phyloP scores from a whole-genome alignment of 2,329 filamentous ascomycete species.

The Calcarisporium arbuscula region DNA sequence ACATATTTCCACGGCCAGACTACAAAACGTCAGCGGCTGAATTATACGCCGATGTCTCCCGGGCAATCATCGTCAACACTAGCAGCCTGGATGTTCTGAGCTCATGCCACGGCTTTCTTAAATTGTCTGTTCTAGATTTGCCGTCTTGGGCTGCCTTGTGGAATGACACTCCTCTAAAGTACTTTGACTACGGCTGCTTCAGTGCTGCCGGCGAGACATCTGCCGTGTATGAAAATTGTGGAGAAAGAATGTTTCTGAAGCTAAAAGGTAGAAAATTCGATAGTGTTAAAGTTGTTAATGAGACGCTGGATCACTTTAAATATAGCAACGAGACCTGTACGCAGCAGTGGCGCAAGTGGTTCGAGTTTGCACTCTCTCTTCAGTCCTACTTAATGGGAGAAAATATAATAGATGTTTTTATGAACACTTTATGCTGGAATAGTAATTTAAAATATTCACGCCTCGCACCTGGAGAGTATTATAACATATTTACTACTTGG shows the following conservation, averaged over 20 bases:
- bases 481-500: too few species aligned
- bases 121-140: background rate
- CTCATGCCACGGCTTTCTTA: conserved; percentile 4
- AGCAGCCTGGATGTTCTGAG: conserved; percentile 2
- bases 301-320: background rate
- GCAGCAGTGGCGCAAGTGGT: conserved; percentile 5
- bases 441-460: too few species aligned
- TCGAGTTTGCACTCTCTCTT: background rate
- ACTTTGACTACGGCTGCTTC: background rate
- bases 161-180: conserved; percentile 4
- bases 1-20: conserved; percentile 4
- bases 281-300: background rate
- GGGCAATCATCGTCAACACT: conserved; percentile 3
- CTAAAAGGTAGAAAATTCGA: conserved; percentile 4
- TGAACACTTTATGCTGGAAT: too few species aligned
- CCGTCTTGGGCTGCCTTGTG: conserved; percentile 1
- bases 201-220: background rate
- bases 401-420: too few species aligned
- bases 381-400: conserved; percentile 1
- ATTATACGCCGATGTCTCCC: conserved; percentile 4
- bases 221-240: conserved; percentile 1
- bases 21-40: conserved; percentile 2
- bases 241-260: background rate
- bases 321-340: conserved; percentile 3
- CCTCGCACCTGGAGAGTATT: too few species aligned